A percentile compares a stretch with the other conserved stretches of the same genome.
Evolutionary conservation across 768 basidiomycete genomes (phyloP).

Genomic region (Mycena vitilis): DNA sequence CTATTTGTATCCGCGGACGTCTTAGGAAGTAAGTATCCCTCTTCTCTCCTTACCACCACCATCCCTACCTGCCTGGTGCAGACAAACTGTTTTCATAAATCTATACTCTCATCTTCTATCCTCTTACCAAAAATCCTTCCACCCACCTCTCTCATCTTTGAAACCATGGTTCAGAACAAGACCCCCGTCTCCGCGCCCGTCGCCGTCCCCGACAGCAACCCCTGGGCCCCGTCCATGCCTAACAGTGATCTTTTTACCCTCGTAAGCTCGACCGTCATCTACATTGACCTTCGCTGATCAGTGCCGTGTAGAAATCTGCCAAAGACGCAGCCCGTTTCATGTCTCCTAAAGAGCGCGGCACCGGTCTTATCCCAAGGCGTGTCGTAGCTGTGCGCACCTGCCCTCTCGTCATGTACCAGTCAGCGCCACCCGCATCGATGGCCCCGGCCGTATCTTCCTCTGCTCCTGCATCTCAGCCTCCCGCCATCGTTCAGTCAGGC

Average conservation of each 20-base stretch:
- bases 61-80: slow-evolving; percentile 9
- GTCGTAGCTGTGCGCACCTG: slow-evolving; percentile 3
- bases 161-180: background rate
- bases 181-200: background rate
- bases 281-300: background rate
- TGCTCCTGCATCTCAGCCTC: no score
- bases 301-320: background rate
- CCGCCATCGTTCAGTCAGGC: no score
- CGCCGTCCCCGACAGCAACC: background rate
- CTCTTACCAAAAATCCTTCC: background rate
- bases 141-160: background rate
- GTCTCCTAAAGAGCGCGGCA: slow-evolving; percentile 2
- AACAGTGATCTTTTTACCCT: slow-evolving; percentile 25
- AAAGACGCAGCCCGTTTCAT: background rate
- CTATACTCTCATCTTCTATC: background rate
- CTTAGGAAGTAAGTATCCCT: background rate
- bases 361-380: background rate
- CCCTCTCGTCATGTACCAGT: background rate
- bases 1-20: slow-evolving; percentile 14
- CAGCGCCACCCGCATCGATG: background rate
- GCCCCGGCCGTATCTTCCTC: background rate
- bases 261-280: background rate
- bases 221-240: slow-evolving; percentile 12
- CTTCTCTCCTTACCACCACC: slow-evolving; percentile 5
- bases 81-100: background rate